These are phyloP conservation scores for Xylariaceae sp. DNA, from an alignment of 2,329 filamentous ascomycete species.

Conservation along the genomic window DNA sequence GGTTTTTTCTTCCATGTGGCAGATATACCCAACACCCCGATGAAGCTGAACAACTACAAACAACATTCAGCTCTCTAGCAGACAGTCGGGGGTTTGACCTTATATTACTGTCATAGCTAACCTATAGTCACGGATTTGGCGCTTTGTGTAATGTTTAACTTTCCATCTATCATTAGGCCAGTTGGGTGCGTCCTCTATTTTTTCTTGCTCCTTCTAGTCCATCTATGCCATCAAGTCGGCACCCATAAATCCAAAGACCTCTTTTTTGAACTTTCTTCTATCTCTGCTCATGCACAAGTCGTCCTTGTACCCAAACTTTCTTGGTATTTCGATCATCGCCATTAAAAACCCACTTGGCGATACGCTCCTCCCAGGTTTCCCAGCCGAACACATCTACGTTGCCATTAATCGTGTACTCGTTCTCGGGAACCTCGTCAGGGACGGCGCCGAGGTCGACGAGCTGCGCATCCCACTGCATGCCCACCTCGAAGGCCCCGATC, in stretches of 20 bases:
- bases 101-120: too few species aligned
- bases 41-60: too few species aligned
- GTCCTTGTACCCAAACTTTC: conserved; percentile 87
- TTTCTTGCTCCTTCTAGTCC: not conserved
- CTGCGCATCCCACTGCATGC: conserved; percentile 92
- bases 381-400: conserved; percentile 90
- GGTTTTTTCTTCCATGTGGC: too few species aligned
- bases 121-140: too few species aligned
- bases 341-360: conserved; percentile 94
- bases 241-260: not conserved
- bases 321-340: conserved; percentile 92
- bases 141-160: too few species aligned
- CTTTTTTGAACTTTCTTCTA: not conserved
- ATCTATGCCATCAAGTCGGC: not conserved
- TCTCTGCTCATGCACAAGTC: conserved; percentile 72
- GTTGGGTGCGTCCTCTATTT: too few species aligned
- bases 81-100: too few species aligned
- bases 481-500: conserved; percentile 83
- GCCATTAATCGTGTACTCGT: conserved; percentile 52
- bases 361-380: conserved; percentile 84
- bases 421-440: conserved; percentile 48
- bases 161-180: too few species aligned
- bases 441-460: conserved; percentile 70
- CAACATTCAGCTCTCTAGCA: too few species aligned
- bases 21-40: too few species aligned